Base-by-base conservation (phyloP, 371 early-diverging fungal genomes). In the Circinella umbellata region DNA sequence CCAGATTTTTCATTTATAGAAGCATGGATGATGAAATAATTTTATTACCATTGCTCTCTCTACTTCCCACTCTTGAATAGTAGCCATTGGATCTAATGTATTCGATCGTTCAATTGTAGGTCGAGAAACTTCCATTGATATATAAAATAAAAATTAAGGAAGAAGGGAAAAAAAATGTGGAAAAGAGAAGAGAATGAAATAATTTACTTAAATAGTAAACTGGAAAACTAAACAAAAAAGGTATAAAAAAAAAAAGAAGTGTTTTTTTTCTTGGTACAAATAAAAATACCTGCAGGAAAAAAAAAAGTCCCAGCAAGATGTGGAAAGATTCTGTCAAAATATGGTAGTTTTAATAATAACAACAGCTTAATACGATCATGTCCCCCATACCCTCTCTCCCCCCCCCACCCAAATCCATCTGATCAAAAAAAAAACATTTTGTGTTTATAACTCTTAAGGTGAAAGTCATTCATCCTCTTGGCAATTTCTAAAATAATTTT, bases 41-140 rank as follows among this genome's bases (percentile, higher is more conserved):
- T 61, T 61, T 51, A 64, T 6, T 76, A 79, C 80, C 34, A 73
- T 73, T 10, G 73, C 80, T 70, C 80, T 69, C 61, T 79, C 80
- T 0, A 76, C 69, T 67, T 79, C 80, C 80, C 80, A 79, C 37
- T 79, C 80, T 46, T 75, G 72, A 13, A 79, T 76, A 73, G 77
- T 75, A 4, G 75, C 49, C 46, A 61, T 51, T 11, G 80, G 77
- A 4, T 77, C 75, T 18, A 79, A 54, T 9, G 80, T 79, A 37
- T 67, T 79, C 54, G 72, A 73, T 64, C 75, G 61, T 51, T 73
- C 70, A 36, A 69, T 55, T 37, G 62, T 62, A 46, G 62, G 69
- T 55, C 38, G 37, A 53, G 69, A 63, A n/a, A 63, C 57, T 46
- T 69, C 60, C 54, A 63, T 69, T 39, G 4, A 39, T 39, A 35